Evolutionary conservation across 257 asterid genomes (phyloP), one percentile per base, ranked within the genome.

Genomic region (Solanum appendiculatum): DNA sequence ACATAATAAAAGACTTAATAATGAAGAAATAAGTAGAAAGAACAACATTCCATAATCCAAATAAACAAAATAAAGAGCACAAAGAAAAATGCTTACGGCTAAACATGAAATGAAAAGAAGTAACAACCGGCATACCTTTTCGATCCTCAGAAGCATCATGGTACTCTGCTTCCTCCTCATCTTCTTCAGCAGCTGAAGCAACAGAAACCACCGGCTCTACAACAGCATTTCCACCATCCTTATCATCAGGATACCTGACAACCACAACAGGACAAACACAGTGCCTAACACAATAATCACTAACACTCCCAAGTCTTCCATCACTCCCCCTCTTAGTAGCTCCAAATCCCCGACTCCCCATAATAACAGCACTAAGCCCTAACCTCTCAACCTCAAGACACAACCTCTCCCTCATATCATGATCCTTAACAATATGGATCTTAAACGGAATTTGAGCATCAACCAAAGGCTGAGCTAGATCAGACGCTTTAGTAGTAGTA

Each of bases 231-330:
- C 87, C 92, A 5, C 5, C 86, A 2, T 92, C 95, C 91, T 92
- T 94, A 83, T 94, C 98, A 85, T 93, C 99, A 15, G 96, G 95
- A 84, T 91, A 95, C 78, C 99, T 91, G 21, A 96, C 98, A 21
- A 96, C 99, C 84, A 96, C 99, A 31, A 96, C 99, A 23, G 98
- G 99, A 82, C 98, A 96, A 16, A 96, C 98, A 66, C 98, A 96
- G 86, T 96, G 99, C 94, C 99, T 94, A 13, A 96, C 99, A 88
- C 98, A 96, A 90, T 96, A 96, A 94, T 96, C 99, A 91, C 99
- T 96, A 3, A 96, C 98, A 90, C 98, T 96, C 39, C 99, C 98
- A 40, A 96, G 95, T 94, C 99, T 92, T 42, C 94, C 98, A 88
- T 94, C 92, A 64, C 90, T 92, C 12, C 97, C 98, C 84, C 90